phyloP scores from a whole-genome alignment of 1,284 basidiomycete genomes.

The Pseudomicrostroma phylloplanum region DNA sequence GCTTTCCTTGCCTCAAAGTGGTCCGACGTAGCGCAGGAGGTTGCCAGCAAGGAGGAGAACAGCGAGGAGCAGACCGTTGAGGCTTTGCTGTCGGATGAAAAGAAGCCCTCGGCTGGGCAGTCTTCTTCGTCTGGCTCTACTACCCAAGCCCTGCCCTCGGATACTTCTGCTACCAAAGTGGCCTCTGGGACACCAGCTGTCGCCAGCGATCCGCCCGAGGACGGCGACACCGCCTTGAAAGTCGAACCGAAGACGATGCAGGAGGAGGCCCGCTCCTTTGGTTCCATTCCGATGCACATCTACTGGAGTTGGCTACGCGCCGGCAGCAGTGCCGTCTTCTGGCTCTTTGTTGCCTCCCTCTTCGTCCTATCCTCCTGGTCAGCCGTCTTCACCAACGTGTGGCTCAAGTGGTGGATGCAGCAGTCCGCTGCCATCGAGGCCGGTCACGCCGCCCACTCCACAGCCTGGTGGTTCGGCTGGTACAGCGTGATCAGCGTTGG shows the following conservation, averaged over 20 bases:
- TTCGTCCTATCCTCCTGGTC: slow-evolving; percentile 13
- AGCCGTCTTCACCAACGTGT: slow-evolving; percentile 17
- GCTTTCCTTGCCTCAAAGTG: slow-evolving; percentile 15
- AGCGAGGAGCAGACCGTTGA: slow-evolving; percentile 15
- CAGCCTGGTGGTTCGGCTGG: slow-evolving; percentile 13
- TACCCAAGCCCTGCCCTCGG: not conserved
- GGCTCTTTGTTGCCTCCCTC: slow-evolving; percentile 12
- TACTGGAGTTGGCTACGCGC: slow-evolving; percentile 20
- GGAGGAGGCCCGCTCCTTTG: slow-evolving; percentile 16
- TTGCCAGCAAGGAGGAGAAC: slow-evolving; percentile 44
- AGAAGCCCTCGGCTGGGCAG: not conserved
- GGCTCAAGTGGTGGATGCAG: slow-evolving; percentile 23
- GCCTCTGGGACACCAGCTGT: slow-evolving; percentile 36
- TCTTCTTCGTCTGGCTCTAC: slow-evolving; percentile 8
- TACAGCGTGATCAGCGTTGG: slow-evolving; percentile 7
- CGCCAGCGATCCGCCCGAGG: not conserved
- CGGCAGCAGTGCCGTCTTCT: slow-evolving; percentile 14
- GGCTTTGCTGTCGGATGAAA: not conserved
- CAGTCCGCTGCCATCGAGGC: not conserved
- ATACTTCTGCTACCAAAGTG: slow-evolving; percentile 51
- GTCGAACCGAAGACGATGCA: slow-evolving; percentile 13
- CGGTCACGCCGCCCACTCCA: slow-evolving; percentile 2
- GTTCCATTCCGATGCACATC: slow-evolving; percentile 15
- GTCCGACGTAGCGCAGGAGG: not conserved
- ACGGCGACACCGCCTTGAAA: not conserved